Conservation (phyloP, 345 rosid species). For the Physaria fendleri region DNA sequence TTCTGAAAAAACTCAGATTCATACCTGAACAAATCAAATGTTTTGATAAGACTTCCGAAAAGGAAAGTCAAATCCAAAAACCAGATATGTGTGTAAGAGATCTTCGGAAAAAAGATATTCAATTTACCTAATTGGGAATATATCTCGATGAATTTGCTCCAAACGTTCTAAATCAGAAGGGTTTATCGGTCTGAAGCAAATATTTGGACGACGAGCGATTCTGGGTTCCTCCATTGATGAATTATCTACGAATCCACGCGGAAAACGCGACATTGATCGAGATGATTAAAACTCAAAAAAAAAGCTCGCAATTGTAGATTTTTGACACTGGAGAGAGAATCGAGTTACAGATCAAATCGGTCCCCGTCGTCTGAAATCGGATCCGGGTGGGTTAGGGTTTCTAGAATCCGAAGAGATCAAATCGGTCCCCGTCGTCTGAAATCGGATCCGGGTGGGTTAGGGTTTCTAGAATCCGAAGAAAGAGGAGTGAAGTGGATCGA, state of each 20-base stretch:
- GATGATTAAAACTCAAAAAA: background rate
- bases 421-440: too few relatives aligned
- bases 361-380: background rate
- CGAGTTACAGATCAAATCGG: too few relatives aligned
- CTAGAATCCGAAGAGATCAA: background rate
- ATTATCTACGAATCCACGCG: constrained; percentile 33
- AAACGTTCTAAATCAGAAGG: constrained; percentile 60
- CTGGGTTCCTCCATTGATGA: constrained; percentile 42
- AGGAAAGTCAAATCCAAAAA: too few relatives aligned
- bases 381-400: background rate
- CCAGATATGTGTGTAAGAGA: too few relatives aligned
- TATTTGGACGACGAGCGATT: constrained; percentile 39
- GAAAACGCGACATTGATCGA: background rate
- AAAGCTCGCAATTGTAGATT: too few relatives aligned
- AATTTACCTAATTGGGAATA: constrained; percentile 88
- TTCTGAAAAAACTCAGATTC: constrained; percentile 75
- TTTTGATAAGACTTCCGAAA: too few relatives aligned
- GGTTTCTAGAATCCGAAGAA: background rate
- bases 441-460: background rate
- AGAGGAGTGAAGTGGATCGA: constrained; percentile 7
- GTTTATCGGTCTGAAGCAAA: constrained; percentile 54
- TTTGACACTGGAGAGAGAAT: too few relatives aligned
- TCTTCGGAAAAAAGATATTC: too few relatives aligned
- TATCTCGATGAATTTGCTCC: constrained; percentile 55
- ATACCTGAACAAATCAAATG: constrained; percentile 46